Evolutionary conservation across 345 rosid species (phyloP).

Genomic region (Linum trigynum): DNA sequence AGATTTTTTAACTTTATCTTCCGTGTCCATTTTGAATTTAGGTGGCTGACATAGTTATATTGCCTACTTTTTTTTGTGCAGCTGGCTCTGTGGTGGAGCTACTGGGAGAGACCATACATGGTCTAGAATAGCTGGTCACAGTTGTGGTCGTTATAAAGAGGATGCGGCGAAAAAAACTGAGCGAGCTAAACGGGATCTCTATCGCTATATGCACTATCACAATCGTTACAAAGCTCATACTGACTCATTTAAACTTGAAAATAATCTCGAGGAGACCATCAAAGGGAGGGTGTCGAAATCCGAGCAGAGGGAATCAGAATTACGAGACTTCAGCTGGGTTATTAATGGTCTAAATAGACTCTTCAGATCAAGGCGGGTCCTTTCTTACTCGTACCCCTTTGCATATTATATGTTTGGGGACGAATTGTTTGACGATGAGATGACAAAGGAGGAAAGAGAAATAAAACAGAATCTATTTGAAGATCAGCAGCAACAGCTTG

Average conservation of each 20-base stretch:
- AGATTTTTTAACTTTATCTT: no score
- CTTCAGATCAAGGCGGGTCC: constrained; percentile 74
- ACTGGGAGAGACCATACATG: constrained; percentile 72
- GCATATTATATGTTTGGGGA: constrained; percentile 93
- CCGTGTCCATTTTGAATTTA: not conserved
- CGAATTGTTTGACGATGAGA: constrained; percentile 71
- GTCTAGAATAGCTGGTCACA: constrained; percentile 61
- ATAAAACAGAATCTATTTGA: constrained; percentile 72
- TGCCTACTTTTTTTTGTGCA: constrained; percentile 15
- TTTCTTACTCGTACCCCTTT: constrained; percentile 72
- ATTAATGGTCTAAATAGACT: constrained; percentile 56
- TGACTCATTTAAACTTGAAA: constrained; percentile 74
- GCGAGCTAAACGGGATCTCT: constrained; percentile 64
- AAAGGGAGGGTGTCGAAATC: constrained; percentile 44
- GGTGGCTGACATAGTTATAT: not conserved
- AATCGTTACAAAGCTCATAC: constrained; percentile 74
- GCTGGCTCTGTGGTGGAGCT: constrained; percentile 94
- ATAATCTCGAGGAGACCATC: constrained; percentile 53
- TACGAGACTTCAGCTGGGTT: constrained; percentile 76
- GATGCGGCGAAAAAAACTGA: constrained; percentile 44
- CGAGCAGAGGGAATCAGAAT: constrained; percentile 47
- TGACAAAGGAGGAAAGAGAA: constrained; percentile 53
- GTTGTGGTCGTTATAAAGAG: constrained; percentile 83
- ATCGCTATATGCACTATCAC: constrained; percentile 81
- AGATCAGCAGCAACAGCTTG: constrained; percentile 97